phyloP scores from a whole-genome alignment of 306 rosid species.

The Cicer bijugum region DNA sequence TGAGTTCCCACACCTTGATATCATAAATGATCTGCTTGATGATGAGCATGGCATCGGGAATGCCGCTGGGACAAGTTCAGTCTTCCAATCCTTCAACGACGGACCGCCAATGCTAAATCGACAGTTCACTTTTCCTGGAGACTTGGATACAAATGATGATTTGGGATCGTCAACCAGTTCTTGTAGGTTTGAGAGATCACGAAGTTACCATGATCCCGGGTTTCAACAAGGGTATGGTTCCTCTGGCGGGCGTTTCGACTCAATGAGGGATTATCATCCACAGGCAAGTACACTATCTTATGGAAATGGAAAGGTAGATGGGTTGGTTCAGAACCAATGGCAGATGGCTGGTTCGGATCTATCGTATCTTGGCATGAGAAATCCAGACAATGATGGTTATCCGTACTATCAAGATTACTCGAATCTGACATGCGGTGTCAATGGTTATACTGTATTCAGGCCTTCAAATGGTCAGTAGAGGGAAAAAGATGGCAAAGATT shows the following conservation, averaged over 20 bases:
- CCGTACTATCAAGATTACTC: constrained; percentile 78
- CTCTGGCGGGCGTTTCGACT: constrained; percentile 59
- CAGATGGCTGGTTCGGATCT: constrained; percentile 67
- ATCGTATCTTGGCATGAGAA: constrained; percentile 68
- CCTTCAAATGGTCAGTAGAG: constrained; percentile 84
- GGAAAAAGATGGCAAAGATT: constrained; percentile 45
- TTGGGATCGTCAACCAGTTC: constrained; percentile 73
- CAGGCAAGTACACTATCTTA: constrained; percentile 60
- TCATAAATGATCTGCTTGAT: constrained; percentile 93
- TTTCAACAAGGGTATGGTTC: constrained; percentile 63
- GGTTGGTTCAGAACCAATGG: constrained; percentile 77
- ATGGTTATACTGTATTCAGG: constrained; percentile 80
- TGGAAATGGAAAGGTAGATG: constrained; percentile 76
- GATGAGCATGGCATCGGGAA: constrained; percentile 71
- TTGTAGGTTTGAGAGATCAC: constrained; percentile 84
- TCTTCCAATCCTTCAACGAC: constrained; percentile 53
- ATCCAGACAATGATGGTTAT: constrained; percentile 62
- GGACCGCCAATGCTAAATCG: constrained; percentile 67
- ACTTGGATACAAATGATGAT: constrained; percentile 57
- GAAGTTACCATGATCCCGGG: constrained; percentile 77
- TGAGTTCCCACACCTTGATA: constrained; percentile 95
- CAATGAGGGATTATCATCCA: constrained; percentile 61
- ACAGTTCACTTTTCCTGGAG: constrained; percentile 83
- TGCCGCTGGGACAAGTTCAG: constrained; percentile 53
- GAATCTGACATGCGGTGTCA: constrained; percentile 65